Conservation (phyloP, 1,284 basidiomycete species). For the Apiotrichum domesticum region DNA sequence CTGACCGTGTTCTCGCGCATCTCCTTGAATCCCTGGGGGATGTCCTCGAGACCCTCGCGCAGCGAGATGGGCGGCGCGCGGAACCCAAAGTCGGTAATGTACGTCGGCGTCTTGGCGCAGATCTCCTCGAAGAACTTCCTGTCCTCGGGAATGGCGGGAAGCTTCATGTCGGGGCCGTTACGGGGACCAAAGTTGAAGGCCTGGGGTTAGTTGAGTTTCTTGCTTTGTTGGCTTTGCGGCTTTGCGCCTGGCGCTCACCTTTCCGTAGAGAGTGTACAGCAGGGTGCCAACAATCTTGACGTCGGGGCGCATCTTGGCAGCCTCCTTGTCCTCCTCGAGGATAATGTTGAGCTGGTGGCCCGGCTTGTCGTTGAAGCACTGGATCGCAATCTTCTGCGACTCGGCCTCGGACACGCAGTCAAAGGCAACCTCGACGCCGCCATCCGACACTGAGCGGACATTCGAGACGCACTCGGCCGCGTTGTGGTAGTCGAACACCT, state of each 20-base stretch:
- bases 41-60: constrained; percentile 27
- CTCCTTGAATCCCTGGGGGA: constrained; percentile 23
- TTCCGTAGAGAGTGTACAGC: constrained; percentile 35
- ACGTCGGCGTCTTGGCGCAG: constrained; percentile 19
- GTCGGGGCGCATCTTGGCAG: constrained; percentile 19
- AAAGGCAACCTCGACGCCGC: constrained; percentile 27
- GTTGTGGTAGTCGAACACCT: constrained; percentile 30
- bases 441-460: constrained; percentile 32
- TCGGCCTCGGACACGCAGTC: constrained; percentile 36
- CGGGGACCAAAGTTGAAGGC: constrained; percentile 30
- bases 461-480: constrained; percentile 18
- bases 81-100: constrained; percentile 23
- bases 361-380: constrained; percentile 24
- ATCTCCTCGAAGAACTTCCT: constrained; percentile 25
- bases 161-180: constrained; percentile 6
- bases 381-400: constrained; percentile 24
- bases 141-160: constrained; percentile 23
- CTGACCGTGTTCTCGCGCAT: constrained; percentile 21
- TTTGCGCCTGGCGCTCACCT: background rate
- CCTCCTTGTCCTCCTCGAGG: constrained; percentile 18
- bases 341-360: constrained; percentile 30
- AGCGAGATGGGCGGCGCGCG: constrained; percentile 28
- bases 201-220: constrained; percentile 4
- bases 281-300: constrained; percentile 29
- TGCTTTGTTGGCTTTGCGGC: too few relatives aligned